Evolutionary conservation across 768 basidiomycete genomes (phyloP).

Genomic region (Kwoniella bestiolae): DNA sequence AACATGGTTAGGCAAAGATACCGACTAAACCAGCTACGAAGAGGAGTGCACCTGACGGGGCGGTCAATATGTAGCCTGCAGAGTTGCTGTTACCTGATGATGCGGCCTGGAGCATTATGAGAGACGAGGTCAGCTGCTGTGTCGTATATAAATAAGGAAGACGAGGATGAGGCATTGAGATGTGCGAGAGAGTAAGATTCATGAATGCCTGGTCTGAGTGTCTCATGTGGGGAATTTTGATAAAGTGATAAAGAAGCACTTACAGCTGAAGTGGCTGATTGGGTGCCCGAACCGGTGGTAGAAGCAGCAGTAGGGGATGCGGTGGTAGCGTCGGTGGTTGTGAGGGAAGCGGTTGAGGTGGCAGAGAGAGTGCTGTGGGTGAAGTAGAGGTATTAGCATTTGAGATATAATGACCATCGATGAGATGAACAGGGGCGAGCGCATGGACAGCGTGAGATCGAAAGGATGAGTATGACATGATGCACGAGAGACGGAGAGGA

Average conservation of each 20-base stretch:
- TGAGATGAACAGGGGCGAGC: too few relatives aligned
- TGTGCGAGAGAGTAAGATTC: too few relatives aligned
- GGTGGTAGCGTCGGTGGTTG: slow-evolving; percentile 21
- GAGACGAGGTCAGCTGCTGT: too few relatives aligned
- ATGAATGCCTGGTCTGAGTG: too few relatives aligned
- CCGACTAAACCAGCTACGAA: slow-evolving; percentile 9
- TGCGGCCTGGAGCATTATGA: too few relatives aligned
- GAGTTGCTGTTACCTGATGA: background rate
- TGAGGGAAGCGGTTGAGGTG: slow-evolving; percentile 14
- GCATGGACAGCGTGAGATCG: too few relatives aligned
- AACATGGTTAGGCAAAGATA: background rate
- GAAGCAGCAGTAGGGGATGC: slow-evolving; percentile 22
- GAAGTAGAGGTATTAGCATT: slow-evolving; percentile 1
- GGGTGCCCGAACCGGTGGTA: slow-evolving; percentile 1
- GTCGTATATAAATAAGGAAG: too few relatives aligned
- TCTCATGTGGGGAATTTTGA: too few relatives aligned
- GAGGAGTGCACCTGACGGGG: background rate
- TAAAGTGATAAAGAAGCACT: too few relatives aligned
- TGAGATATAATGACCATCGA: background rate
- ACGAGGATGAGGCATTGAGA: too few relatives aligned
- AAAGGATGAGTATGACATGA: background rate
- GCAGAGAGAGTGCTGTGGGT: slow-evolving; percentile 10
- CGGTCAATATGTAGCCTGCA: background rate
- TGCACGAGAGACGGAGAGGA: background rate
- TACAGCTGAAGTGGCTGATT: slow-evolving; percentile 14